These are phyloP conservation scores for Diplosphaera chodatii DNA, from an alignment of 139 green algal species.

Conservation along the genomic window DNA sequence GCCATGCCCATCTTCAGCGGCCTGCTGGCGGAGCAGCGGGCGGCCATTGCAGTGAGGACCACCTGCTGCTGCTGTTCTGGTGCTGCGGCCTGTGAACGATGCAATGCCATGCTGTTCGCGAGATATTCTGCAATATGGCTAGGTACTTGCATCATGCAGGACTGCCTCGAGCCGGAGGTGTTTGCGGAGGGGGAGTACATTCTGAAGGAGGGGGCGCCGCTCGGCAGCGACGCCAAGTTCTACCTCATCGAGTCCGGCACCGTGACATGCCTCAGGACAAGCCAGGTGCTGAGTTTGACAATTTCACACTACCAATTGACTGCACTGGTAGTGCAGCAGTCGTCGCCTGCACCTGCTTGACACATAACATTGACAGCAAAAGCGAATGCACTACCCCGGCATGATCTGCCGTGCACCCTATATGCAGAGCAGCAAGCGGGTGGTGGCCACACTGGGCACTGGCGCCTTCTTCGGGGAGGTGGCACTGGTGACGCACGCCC, in stretches of 20 bases:
- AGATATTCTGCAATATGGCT: too few relatives aligned
- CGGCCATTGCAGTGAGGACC: too few relatives aligned
- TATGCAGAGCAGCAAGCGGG: slow-evolving; percentile 28
- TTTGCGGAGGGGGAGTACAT: slow-evolving; percentile 33
- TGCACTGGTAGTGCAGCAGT: too few relatives aligned
- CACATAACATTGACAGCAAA: too few relatives aligned
- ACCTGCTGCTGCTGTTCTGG: too few relatives aligned
- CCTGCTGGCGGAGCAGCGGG: slow-evolving; percentile 11
- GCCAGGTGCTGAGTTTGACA: slow-evolving; percentile 30
- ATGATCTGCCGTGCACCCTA: too few relatives aligned
- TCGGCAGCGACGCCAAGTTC: slow-evolving; percentile 43
- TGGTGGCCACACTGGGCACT: slow-evolving; percentile 24
- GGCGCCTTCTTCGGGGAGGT: slow-evolving; percentile 57
- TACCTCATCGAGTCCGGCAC: slow-evolving; percentile 49
- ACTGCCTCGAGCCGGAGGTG: slow-evolving; percentile 40
- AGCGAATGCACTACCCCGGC: too few relatives aligned
- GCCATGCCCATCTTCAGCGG: slow-evolving; percentile 19
- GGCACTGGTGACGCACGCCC: slow-evolving; percentile 37
- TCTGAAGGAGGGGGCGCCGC: slow-evolving; percentile 29
- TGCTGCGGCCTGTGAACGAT: too few relatives aligned
- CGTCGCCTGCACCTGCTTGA: too few relatives aligned
- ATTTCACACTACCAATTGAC: too few relatives aligned
- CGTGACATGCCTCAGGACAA: slow-evolving; percentile 43
- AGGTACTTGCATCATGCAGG: too few relatives aligned
- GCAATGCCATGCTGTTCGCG: too few relatives aligned